Conservation (phyloP, 148 eudicot species). For the Rhododendron williamsianum region DNA sequence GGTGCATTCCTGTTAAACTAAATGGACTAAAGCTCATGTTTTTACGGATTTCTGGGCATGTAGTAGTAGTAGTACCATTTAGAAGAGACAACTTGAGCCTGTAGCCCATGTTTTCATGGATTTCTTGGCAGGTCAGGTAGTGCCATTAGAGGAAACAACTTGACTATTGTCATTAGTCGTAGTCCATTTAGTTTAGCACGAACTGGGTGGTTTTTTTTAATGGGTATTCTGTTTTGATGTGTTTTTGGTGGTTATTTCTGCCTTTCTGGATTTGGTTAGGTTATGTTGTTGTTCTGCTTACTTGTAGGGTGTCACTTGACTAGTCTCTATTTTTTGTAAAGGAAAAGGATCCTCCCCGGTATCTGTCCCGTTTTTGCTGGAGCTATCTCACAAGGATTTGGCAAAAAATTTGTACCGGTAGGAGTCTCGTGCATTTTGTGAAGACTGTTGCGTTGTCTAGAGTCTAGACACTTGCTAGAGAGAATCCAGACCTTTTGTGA, state of each 20-base stretch:
- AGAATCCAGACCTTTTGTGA: not conserved
- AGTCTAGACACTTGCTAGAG: not conserved
- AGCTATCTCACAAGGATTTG: not conserved
- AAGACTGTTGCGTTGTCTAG: not conserved
- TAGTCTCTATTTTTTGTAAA: not conserved
- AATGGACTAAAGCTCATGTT: not conserved
- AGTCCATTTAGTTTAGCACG: no score
- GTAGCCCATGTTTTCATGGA: not conserved
- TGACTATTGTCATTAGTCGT: no score
- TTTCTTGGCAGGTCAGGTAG: no score
- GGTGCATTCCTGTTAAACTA: not conserved
- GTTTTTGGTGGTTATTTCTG: not conserved
- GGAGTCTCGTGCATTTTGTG: not conserved
- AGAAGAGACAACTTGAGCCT: not conserved
- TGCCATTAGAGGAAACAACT: no score
- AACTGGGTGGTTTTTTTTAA: not conserved
- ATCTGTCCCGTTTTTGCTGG: not conserved
- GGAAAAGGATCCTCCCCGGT: no score
- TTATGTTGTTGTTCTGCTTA: not conserved
- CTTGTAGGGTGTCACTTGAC: not conserved
- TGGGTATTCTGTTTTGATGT: not conserved
- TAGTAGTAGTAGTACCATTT: not conserved
- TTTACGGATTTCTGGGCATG: not conserved
- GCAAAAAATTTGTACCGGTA: not conserved
- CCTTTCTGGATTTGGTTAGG: not conserved